Base-by-base conservation (phyloP, 2,329 filamentous ascomycete species). In the Nemania sp. region DNA sequence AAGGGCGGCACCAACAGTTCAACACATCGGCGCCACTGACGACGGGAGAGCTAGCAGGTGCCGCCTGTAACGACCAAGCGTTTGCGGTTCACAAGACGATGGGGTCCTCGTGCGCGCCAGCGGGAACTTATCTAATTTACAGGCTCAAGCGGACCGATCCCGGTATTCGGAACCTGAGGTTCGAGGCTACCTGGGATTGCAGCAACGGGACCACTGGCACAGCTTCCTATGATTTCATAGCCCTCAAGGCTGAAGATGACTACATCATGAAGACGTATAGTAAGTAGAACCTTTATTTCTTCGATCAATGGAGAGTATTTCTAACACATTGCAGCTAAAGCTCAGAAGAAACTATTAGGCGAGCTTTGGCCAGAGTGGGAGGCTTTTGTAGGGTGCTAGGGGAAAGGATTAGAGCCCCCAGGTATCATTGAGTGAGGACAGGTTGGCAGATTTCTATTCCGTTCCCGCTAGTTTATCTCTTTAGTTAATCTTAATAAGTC, bases 171-270 rank as follows among this genome's bases (percentile, higher is more conserved):
- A 56, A 57, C 22, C 15, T 63, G 8, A 49, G 61, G 5, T 57
- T 63, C 11, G 61, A 63, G 27, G 61, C 53, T 1, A 24, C n/a
- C n/a, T 62, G 60, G 60, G 38, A 62, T n/a, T 62, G 38, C 51
- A 51, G 61, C 1, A 5, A 18, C 7, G 53, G 53, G 8, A 20
- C 24, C 3, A 20, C 32, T 2, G 61, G 52, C 3, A 35, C n/a
- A 24, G 61, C 61, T 3, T 27, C 52, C 1, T 63, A 63, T 7
- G 53, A 63, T 5, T 56, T 63, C 5, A 29, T 49, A 11, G 49
- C 18, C 11, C 5, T 63, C 22, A 43, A 15, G 26, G 52, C 53
- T 4, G 5, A 43, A 18, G 29, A 63, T n/a, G 15, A 49, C 3
- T 32, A 2, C 13, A 15, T 0, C 5, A 38, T 49, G 51, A 62